A percentile compares a stretch with the other conserved stretches of the same genome.
These are phyloP conservation scores for Agarophyton chilense DNA, from an alignment of 23 red algal species.

Conservation along the genomic window DNA sequence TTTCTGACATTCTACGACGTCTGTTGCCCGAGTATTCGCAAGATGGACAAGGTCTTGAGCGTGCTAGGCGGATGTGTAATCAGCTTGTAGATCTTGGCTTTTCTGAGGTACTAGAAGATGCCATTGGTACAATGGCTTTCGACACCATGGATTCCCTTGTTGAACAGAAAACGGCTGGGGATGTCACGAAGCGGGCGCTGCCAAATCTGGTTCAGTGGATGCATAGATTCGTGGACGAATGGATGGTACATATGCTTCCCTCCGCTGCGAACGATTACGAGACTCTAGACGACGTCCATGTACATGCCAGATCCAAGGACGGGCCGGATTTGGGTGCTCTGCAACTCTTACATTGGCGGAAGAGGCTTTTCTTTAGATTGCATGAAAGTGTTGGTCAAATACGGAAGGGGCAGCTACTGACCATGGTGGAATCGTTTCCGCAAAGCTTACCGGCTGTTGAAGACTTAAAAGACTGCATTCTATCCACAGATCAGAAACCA, in stretches of 20 bases:
- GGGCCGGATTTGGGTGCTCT: neutral
- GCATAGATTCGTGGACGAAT: slow-evolving; percentile 22
- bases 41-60: neutral
- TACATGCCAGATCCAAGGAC: neutral
- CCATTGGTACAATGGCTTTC: slow-evolving; percentile 49
- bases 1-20: neutral
- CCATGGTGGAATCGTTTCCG: slow-evolving; percentile 58
- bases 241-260: slow-evolving; percentile 49
- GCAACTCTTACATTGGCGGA: slow-evolving; percentile 47
- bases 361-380: slow-evolving; percentile 56
- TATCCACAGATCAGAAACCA: slow-evolving; percentile 68
- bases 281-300: neutral
- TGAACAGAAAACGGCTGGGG: neutral
- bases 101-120: slow-evolving; percentile 51
- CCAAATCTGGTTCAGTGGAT: slow-evolving; percentile 53
- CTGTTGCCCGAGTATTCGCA: neutral
- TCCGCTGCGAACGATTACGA: slow-evolving; percentile 2
- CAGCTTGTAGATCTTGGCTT: slow-evolving; percentile 56
- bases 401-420: slow-evolving; percentile 62
- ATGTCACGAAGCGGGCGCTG: slow-evolving; percentile 20
- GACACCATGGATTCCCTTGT: slow-evolving; percentile 51
- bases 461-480: slow-evolving; percentile 75
- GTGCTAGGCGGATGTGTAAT: neutral
- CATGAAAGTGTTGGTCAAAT: slow-evolving; percentile 61
- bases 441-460: slow-evolving; percentile 65